Percentiles rank a stretch among this genome's conserved stretches.
Conservation (phyloP, 2,329 filamentous ascomycete species). For the Bipolaris zeicola region DNA sequence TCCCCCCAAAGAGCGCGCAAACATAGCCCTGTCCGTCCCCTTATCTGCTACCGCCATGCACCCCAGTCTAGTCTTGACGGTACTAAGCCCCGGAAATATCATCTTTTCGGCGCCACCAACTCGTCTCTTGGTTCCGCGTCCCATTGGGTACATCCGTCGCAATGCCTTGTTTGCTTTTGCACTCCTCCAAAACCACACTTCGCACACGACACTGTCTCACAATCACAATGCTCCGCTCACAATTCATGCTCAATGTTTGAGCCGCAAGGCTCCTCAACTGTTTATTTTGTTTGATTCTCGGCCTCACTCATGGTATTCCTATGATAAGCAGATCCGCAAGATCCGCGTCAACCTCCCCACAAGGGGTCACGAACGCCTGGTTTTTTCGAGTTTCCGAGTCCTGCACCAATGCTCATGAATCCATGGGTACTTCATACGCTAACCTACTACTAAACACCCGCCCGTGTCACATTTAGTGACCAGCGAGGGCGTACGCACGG, state of each 20-base stretch:
- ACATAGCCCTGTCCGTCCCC: slow-evolving; percentile 1
- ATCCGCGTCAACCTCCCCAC: slow-evolving; percentile 38
- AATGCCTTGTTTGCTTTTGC: slow-evolving; percentile 1
- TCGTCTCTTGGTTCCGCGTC: too few relatives aligned
- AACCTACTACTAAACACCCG: slow-evolving; percentile 23
- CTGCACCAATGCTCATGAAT: slow-evolving; percentile 34
- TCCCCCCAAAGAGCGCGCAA: slow-evolving; percentile 1
- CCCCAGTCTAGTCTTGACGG: neutral
- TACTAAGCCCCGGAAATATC: neutral
- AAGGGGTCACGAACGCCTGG: slow-evolving; percentile 43
- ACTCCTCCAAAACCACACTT: neutral
- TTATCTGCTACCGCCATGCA: neutral
- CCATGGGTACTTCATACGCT: slow-evolving; percentile 37
- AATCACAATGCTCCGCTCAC: neutral
- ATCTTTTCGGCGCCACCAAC: slow-evolving; percentile 11
- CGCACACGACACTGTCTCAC: neutral
- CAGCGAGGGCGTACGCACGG: slow-evolving; percentile 69
- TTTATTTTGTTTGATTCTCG: slow-evolving; percentile 29
- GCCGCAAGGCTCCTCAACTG: slow-evolving; percentile 16
- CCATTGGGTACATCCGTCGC: neutral
- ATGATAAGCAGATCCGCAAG: slow-evolving; percentile 41
- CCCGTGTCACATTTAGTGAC: slow-evolving; percentile 49
- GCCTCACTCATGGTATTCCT: slow-evolving; percentile 37
- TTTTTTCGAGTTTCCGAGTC: slow-evolving; percentile 36
- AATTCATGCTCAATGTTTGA: neutral